Percentiles rank a stretch among this genome's conserved stretches.
phyloP scores from a whole-genome alignment of 164 flowering plant species.

The Vitis riparia region DNA sequence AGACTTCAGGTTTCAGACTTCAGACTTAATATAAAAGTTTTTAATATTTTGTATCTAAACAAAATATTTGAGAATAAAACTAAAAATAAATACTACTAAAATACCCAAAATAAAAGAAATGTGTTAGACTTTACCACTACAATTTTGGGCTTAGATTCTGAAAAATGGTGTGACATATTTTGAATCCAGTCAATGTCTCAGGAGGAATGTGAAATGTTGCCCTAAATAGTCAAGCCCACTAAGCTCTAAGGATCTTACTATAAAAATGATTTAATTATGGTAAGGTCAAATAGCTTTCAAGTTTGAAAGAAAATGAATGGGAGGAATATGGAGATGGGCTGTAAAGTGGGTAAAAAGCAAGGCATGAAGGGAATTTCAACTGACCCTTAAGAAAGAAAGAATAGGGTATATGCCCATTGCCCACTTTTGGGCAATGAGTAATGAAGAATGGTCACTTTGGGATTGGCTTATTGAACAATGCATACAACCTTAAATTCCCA shows the following conservation, averaged over 20 bases:
- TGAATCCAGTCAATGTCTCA: no score
- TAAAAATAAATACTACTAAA: no score
- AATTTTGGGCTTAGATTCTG: no score
- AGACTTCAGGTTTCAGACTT: no score
- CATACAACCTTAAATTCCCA: constrained; percentile 18
- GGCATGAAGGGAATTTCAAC: constrained; percentile 16
- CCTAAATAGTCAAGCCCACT: constrained; percentile 17
- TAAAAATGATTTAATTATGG: neutral
- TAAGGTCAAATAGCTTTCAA: constrained; percentile 19
- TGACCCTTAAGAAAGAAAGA: neutral
- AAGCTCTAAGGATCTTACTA: neutral
- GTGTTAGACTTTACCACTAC: no score
- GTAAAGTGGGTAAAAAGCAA: constrained; percentile 15
- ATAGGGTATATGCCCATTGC: neutral
- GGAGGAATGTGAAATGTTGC: neutral
- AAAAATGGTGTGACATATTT: no score
- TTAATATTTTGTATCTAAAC: no score
- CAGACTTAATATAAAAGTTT: no score
- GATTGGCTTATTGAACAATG: neutral
- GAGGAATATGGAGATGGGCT: constrained; percentile 21
- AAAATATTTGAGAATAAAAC: no score
- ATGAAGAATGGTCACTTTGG: constrained; percentile 8
- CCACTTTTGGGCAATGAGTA: neutral
- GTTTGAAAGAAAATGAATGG: constrained; percentile 2
- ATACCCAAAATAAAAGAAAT: no score